Base-by-base conservation (phyloP, 2,329 filamentous ascomycete genomes). In the Cryphonectria radicalis region DNA sequence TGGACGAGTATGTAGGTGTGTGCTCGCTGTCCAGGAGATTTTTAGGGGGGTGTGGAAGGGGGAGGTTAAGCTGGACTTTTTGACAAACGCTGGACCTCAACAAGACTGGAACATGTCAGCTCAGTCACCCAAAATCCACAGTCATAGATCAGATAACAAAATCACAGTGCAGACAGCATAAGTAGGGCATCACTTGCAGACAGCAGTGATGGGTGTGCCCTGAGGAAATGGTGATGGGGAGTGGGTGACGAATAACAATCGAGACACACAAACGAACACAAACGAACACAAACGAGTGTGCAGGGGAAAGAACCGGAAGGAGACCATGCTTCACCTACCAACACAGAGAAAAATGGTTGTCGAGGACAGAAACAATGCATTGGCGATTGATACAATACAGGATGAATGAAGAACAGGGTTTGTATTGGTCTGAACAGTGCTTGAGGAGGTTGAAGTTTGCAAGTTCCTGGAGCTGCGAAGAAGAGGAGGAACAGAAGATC, bases 1-100 rank as follows among this genome's bases (percentile, higher is more conserved):
- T 85, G 40, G 63, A 28, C 63, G 43, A 35, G 35, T 37, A 19
- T 22, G 25, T 50, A 8, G 63, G n/a, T 53, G 63, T 53, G 43
- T 28, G 42, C 43, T 46, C 32, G 22, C 7, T 8, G 22, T 46
- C 63, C 14, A 43, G 63, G 35, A 22, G 43, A 35, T 53, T 65
- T 53, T 50, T 17, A 35, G 63, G 63, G 63, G 42, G 63, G 42
- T 35, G 50, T 14, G 37, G 62, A 37, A 37, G 22, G 19, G 19
- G 28, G 42, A 43, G 3, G 42, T 19, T 5, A n/a, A 11, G 25
- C 14, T 25, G 63, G 43, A 65, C 17, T 35, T 25, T 37, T 65
- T 5, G 28, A 53, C 63, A 53, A 43, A 43, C n/a, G 46, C 66
- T 69, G 53, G 55, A 50, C 42, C 69, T 73, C 66, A 73, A 50